Base-by-base conservation (phyloP, 345 rosid species). In the Moringa oleifera region DNA sequence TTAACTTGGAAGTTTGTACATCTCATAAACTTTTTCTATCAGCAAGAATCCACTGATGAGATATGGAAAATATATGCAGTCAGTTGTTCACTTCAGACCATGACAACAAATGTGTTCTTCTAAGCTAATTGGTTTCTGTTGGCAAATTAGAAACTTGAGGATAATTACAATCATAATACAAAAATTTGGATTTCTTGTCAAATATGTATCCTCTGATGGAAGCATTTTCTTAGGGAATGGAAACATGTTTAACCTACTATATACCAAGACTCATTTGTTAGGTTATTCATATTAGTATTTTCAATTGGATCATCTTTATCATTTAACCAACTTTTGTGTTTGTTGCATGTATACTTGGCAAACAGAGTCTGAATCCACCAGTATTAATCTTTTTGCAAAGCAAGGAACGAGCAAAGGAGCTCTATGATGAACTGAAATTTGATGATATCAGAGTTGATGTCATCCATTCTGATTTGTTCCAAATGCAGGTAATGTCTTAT, bases 281-380 rank as follows among this genome's bases (percentile, higher is more conserved):
- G 21, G 51, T 36, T 51, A 18, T 37, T 15, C n/a, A 0, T 22
- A 22, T 54, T 41, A 47, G 51, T 24, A 7, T 49, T 50, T 55
- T 18, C 28, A 61, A 28, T 31, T 7, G 17, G 49, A 45, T 24
- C 46, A 60, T 28, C 55, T 71, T 63, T 66, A 22, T 71, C 59
- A 59, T 50, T 62, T 83, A 54, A 80, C 67, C 59, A 37, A 49
- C 61, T 24, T 24, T 70, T 56, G 49, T 23, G 68, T 60, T 57
- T 63, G 25, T 64, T 50, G 51, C 55, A 10, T 53, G 62, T 41
- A 0, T 78, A 58, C 69, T 25, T 84, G 90, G 61, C 79, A 68
- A n/a, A 73, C 80, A 87, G 98, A 90, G 94, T 65, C 84, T 90
- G 74, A 93, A 86, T 75, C 95, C 97, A 15, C 98, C 96, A 6